A percentile compares a stretch with the other conserved stretches of the same genome.
Evolutionary conservation across 164 flowering plant genomes (phyloP).

Genomic region (Platanus orientalis): DNA sequence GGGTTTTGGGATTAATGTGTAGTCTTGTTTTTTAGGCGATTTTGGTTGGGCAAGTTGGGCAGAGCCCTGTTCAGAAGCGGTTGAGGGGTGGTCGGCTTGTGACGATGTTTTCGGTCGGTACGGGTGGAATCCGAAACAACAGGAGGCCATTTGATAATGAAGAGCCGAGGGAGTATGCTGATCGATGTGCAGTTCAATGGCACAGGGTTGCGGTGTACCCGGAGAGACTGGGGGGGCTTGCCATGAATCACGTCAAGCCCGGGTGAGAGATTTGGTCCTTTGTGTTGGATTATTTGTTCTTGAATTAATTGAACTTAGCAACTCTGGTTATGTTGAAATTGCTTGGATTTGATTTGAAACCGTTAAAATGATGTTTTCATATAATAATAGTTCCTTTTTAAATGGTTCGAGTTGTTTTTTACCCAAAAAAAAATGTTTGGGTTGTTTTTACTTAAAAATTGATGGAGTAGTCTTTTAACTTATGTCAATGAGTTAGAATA

Average conservation of each 20-base stretch:
- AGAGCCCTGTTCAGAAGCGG: conserved; percentile 72
- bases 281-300: not conserved
- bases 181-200: conserved; percentile 85
- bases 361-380: too few species aligned
- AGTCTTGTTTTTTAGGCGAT: conserved; percentile 56
- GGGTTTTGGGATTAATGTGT: conserved; percentile 6
- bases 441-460: too few species aligned
- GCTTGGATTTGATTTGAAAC: too few species aligned
- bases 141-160: conserved; percentile 74
- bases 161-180: conserved; percentile 78
- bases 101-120: conserved; percentile 68
- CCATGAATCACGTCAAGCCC: conserved; percentile 52
- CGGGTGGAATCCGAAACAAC: conserved; percentile 87
- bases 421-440: too few species aligned
- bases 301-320: not conserved
- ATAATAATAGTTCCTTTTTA: too few species aligned
- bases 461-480: too few species aligned
- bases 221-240: conserved; percentile 53
- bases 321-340: conserved; percentile 15
- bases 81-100: conserved; percentile 63
- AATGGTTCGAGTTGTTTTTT: too few species aligned
- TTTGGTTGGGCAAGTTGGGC: conserved; percentile 84
- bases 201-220: conserved; percentile 81
- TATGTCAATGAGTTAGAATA: too few species aligned
- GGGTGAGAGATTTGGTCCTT: conserved; percentile 42